phyloP scores from a whole-genome alignment of 2,329 filamentous ascomycete species.

The Metarhizium guizhouense region DNA sequence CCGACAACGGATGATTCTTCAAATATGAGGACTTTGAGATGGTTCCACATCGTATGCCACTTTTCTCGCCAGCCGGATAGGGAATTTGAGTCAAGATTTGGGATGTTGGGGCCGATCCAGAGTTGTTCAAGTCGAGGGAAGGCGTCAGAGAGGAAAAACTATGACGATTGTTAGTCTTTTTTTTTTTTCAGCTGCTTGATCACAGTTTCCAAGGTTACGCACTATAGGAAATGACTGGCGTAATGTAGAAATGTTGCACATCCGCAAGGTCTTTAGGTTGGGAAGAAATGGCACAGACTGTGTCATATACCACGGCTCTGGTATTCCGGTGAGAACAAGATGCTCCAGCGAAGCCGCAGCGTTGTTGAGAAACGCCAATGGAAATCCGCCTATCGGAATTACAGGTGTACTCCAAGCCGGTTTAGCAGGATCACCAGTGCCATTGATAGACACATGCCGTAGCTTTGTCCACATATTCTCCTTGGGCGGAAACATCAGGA shows the following conservation, averaged over 20 bases:
- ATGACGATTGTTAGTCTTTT: not conserved
- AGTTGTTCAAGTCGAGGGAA: slow-evolving; percentile 22
- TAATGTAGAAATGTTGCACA: slow-evolving; percentile 12
- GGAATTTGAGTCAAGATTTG: slow-evolving; percentile 11
- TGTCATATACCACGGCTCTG: slow-evolving; percentile 10
- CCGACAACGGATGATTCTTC: slow-evolving; percentile 12
- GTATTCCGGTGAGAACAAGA: slow-evolving; percentile 14
- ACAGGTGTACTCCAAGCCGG: slow-evolving; percentile 5
- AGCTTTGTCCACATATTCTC: slow-evolving; percentile 8
- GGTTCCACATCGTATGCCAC: slow-evolving; percentile 18
- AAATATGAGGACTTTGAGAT: slow-evolving; percentile 20
- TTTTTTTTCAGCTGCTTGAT: no score
- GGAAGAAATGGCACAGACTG: slow-evolving; percentile 14
- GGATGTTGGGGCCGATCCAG: slow-evolving; percentile 16
- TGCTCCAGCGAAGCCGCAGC: slow-evolving; percentile 11
- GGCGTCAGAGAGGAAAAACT: slow-evolving; percentile 14
- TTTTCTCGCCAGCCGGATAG: slow-evolving; percentile 7
- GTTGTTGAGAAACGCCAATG: slow-evolving; percentile 9
- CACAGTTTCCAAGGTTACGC: not conserved
- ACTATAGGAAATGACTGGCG: slow-evolving; percentile 3
- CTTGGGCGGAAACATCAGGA: slow-evolving; percentile 2
- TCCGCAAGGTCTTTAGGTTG: slow-evolving; percentile 18
- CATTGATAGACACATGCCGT: slow-evolving; percentile 7
- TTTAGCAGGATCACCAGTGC: slow-evolving; percentile 5
- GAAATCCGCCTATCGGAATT: slow-evolving; percentile 3